Evolutionary conservation across 2,329 filamentous ascomycete genomes (phyloP).

Genomic region (Diplodia seriata): DNA sequence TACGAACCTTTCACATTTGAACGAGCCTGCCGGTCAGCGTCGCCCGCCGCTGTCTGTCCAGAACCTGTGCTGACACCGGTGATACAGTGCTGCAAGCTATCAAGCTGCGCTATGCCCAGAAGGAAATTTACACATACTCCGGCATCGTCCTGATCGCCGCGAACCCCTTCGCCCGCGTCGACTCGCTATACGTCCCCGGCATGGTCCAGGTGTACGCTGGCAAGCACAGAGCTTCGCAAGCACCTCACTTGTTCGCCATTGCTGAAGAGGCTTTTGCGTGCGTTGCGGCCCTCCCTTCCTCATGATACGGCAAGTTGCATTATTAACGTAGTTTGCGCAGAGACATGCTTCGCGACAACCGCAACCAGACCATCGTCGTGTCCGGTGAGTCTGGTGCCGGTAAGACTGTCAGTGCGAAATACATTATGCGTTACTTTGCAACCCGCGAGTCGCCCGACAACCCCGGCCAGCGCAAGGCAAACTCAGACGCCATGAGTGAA

Average conservation of each 20-base stretch:
- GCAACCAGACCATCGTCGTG: conserved; percentile 99
- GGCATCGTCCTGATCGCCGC: conserved; percentile 98
- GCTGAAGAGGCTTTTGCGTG: conserved; percentile 98
- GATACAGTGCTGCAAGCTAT: conserved; percentile 90
- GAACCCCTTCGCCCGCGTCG: conserved; percentile 95
- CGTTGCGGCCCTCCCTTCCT: conserved; percentile 44
- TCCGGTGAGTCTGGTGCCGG: conserved; percentile 98
- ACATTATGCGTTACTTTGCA: conserved; percentile 99
- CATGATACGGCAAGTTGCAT: neutral
- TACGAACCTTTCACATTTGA: conserved; percentile 95
- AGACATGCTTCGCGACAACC: conserved; percentile 94
- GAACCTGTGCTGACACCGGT: conserved; percentile 39
- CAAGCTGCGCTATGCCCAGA: conserved; percentile 93
- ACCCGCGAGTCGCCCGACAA: conserved; percentile 94
- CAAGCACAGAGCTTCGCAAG: conserved; percentile 94
- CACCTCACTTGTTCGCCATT: conserved; percentile 97
- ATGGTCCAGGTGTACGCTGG: conserved; percentile 99
- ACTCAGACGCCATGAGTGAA: conserved; percentile 85
- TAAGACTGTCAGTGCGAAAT: conserved; percentile 99
- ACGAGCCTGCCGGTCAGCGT: conserved; percentile 88
- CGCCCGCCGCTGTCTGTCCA: conserved; percentile 18
- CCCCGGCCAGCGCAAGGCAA: conserved; percentile 78
- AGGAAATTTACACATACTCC: conserved; percentile 99
- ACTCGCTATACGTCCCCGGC: conserved; percentile 96
- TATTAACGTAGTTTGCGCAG: conserved; percentile 53